Conservation (phyloP, 2,329 filamentous ascomycete species). For the Aspergillus amoenus region DNA sequence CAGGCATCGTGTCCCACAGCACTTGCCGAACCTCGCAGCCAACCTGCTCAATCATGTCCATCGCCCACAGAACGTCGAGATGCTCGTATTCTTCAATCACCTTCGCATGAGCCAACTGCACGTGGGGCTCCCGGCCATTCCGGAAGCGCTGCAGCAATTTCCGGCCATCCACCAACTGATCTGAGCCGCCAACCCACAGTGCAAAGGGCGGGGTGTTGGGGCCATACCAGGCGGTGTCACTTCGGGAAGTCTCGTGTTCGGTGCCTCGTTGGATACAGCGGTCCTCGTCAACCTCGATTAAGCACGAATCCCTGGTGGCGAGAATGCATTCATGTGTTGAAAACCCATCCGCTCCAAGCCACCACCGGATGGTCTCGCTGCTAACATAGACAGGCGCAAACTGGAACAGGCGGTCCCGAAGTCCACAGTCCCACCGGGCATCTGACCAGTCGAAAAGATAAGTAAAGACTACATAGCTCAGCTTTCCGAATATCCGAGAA, state of each 20-base stretch:
- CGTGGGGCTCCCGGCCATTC: constrained; percentile 75
- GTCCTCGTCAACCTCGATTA: constrained; percentile 55
- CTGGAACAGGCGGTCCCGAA: constrained; percentile 82
- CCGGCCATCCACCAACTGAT: constrained; percentile 79
- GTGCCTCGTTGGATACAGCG: constrained; percentile 22
- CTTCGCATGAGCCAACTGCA: constrained; percentile 76
- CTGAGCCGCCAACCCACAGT: constrained; percentile 80
- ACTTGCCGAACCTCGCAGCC: constrained; percentile 78
- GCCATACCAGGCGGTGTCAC: constrained; percentile 75
- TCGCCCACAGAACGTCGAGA: constrained; percentile 91
- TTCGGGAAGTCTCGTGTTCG: constrained; percentile 12
- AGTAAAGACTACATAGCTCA: constrained; percentile 86
- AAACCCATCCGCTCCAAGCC: constrained; percentile 86
- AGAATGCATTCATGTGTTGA: constrained; percentile 83
- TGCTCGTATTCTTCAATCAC: constrained; percentile 88
- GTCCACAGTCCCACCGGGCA: constrained; percentile 74
- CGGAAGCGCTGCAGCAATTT: constrained; percentile 73
- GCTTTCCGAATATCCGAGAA: constrained; percentile 68
- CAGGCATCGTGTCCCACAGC: constrained; percentile 72
- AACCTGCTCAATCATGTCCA: constrained; percentile 81
- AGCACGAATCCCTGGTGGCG: constrained; percentile 70
- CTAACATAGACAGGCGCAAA: constrained; percentile 90
- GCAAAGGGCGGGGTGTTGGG: constrained; percentile 77
- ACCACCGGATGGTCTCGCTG: constrained; percentile 91
- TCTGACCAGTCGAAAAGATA: constrained; percentile 91